A percentile compares a stretch with the other conserved stretches of the same genome.
Conservation (phyloP, 2,329 filamentous ascomycete species). For the Neonectria sp. region DNA sequence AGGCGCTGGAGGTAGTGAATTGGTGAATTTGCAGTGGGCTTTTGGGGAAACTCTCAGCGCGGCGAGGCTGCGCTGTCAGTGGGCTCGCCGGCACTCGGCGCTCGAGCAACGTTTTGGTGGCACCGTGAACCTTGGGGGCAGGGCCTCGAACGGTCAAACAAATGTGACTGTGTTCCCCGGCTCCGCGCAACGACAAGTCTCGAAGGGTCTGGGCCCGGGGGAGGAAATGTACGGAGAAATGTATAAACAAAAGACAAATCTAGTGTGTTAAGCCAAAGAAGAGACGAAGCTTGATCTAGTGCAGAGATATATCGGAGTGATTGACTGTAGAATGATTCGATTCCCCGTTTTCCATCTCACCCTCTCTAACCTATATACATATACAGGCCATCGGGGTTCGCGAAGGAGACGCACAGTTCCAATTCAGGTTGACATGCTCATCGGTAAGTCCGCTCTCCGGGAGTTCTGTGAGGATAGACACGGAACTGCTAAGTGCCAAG, state of each 20-base stretch:
- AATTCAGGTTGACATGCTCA: neutral
- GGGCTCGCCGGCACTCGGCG: neutral
- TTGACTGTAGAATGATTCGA: neutral
- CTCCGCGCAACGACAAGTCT: neutral
- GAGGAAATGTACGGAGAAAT: neutral
- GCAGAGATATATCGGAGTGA: neutral
- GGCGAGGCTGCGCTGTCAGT: conserved; percentile 13
- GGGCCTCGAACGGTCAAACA: neutral
- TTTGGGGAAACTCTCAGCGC: too few relatives aligned
- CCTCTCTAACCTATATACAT: neutral
- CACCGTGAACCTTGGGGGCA: neutral
- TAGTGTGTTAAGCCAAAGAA: neutral
- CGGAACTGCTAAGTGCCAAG: neutral
- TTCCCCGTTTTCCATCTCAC: neutral
- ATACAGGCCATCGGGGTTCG: neutral
- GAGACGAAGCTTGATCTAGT: neutral
- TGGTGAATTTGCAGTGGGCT: too few relatives aligned
- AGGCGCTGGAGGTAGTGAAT: conserved; percentile 14
- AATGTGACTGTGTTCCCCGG: neutral
- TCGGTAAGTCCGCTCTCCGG: neutral
- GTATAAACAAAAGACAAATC: neutral
- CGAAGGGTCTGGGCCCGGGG: neutral
- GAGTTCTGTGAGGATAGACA: neutral
- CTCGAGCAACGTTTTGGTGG: too few relatives aligned
- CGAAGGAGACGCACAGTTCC: neutral